A percentile compares a stretch with the other conserved stretches of the same genome.
These are phyloP conservation scores for Botryotinia narcissicola DNA, from an alignment of 2,329 filamentous ascomycete species.

Conservation along the genomic window DNA sequence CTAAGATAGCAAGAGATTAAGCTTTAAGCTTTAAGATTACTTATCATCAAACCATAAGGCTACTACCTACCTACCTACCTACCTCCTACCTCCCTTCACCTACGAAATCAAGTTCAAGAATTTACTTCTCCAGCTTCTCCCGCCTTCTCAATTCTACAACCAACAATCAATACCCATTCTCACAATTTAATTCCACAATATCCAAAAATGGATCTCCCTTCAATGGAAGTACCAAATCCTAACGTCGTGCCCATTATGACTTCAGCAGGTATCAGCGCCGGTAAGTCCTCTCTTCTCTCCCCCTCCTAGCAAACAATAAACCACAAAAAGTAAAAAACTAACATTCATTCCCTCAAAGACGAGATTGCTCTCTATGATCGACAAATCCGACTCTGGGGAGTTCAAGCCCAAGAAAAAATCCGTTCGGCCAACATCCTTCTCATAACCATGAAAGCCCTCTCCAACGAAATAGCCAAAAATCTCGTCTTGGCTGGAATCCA, in stretches of 20 bases:
- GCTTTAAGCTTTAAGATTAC: background rate
- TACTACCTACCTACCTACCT: background rate
- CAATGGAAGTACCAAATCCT: slow-evolving; percentile 6
- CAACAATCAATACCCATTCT: background rate
- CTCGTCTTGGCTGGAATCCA: slow-evolving; percentile 90
- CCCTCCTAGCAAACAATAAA: background rate
- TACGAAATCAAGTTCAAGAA: background rate
- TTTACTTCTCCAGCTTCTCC: background rate
- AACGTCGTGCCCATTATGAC: slow-evolving; percentile 20
- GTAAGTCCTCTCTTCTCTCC: slow-evolving; percentile 29
- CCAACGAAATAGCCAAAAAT: slow-evolving; percentile 96
- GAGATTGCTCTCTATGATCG: slow-evolving; percentile 97
- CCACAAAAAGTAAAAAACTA: background rate
- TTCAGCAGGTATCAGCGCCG: slow-evolving; percentile 40
- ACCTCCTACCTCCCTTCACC: background rate
- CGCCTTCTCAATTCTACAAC: background rate
- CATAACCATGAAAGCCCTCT: slow-evolving; percentile 81
- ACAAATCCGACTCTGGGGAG: slow-evolving; percentile 95
- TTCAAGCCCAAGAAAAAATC: slow-evolving; percentile 90
- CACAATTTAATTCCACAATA: background rate
- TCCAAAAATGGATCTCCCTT: slow-evolving; percentile 1
- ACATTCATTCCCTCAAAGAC: slow-evolving; percentile 50
- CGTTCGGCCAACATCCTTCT: slow-evolving; percentile 86
- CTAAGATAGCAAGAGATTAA: slow-evolving; percentile 11
- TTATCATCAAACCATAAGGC: background rate